Conservation (phyloP, 805 yeast genomes). For the Pichia membranifaciens region DNA sequence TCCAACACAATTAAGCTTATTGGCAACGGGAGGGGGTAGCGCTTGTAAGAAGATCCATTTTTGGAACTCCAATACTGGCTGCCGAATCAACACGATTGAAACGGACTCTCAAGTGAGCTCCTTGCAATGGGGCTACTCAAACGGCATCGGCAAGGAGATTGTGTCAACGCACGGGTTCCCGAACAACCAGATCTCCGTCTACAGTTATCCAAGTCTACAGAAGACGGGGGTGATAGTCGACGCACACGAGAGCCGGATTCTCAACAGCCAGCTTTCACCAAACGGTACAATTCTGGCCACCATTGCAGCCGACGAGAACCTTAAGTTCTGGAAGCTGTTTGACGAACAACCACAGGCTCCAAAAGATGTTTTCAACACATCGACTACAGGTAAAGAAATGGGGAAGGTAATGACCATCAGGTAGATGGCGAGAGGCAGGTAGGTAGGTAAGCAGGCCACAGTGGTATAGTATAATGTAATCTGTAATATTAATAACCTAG, state of each 20-base stretch:
- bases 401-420: conserved; percentile 49
- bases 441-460: conserved; percentile 16
- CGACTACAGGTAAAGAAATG: conserved; percentile 40
- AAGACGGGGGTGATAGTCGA: conserved; percentile 80
- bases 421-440: too few species aligned
- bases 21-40: conserved; percentile 98
- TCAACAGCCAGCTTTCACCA: conserved; percentile 80
- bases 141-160: conserved; percentile 71
- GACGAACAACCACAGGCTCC: conserved; percentile 36
- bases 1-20: conserved; percentile 71
- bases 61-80: conserved; percentile 93
- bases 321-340: conserved; percentile 90
- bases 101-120: conserved; percentile 95
- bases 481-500: too few species aligned
- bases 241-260: conserved; percentile 87
- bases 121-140: conserved; percentile 79
- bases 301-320: conserved; percentile 91
- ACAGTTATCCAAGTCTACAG: conserved; percentile 79
- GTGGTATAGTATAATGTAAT: not conserved
- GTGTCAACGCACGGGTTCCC: conserved; percentile 95
- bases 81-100: conserved; percentile 77
- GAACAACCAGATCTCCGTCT: conserved; percentile 72
- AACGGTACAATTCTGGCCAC: conserved; percentile 89
- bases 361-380: conserved; percentile 22
- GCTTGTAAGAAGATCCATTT: conserved; percentile 83